phyloP scores from a whole-genome alignment of 768 basidiomycete genomes.

The Auriscalpium orientale region DNA sequence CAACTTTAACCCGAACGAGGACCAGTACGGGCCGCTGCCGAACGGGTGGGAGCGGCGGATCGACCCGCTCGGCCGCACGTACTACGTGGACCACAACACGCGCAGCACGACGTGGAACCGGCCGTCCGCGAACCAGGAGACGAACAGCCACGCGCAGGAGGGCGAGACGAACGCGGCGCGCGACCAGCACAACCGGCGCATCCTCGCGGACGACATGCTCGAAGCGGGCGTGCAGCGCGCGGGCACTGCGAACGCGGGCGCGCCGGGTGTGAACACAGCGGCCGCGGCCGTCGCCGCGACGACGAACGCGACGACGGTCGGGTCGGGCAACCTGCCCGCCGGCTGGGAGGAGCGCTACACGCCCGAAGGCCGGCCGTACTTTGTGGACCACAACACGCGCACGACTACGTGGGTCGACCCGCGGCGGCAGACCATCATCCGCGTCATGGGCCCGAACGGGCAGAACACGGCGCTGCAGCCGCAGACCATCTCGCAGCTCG shows the following conservation, averaged over 20 bases:
- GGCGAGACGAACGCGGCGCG: constrained; percentile 79
- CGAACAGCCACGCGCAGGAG: constrained; percentile 64
- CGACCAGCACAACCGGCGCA: constrained; percentile 77
- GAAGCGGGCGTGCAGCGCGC: constrained; percentile 46
- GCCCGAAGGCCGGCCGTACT: constrained; percentile 96
- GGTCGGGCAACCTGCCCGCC: constrained; percentile 82
- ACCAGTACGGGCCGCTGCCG: constrained; percentile 89
- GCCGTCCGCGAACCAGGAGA: constrained; percentile 70
- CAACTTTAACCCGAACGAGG: constrained; percentile 92
- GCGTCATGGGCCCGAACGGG: constrained; percentile 92
- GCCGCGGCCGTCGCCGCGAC: constrained; percentile 44
- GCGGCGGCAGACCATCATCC: constrained; percentile 90
- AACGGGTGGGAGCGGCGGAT: constrained; percentile 94
- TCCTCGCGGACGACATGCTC: constrained; percentile 80
- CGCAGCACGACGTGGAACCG: constrained; percentile 97
- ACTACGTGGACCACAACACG: constrained; percentile 98
- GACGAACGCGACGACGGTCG: constrained; percentile 53
- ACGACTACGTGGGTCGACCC: constrained; percentile 99
- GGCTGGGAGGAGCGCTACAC: constrained; percentile 99
- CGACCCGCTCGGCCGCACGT: constrained; percentile 91
- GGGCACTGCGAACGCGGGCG: constrained; percentile 20
- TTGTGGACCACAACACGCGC: constrained; percentile 98
- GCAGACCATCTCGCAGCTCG: constrained; percentile 93
- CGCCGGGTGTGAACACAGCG: constrained; percentile 27
- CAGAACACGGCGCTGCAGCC: constrained; percentile 85